These are phyloP conservation scores for Trichoderma pleuroti DNA, from an alignment of 2,329 filamentous ascomycete genomes.

Conservation along the genomic window DNA sequence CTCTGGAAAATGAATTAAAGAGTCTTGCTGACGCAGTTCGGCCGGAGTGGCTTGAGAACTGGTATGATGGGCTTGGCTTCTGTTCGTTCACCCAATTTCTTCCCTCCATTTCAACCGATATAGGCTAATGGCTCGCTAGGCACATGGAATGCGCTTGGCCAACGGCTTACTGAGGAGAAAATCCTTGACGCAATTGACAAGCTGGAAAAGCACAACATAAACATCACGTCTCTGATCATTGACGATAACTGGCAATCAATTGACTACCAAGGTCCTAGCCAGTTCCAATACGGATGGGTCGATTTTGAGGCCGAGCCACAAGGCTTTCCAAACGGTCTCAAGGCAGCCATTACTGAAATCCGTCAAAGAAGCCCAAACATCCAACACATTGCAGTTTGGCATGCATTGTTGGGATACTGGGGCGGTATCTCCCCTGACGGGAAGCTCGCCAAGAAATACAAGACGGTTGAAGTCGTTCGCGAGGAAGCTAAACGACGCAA, in stretches of 20 bases:
- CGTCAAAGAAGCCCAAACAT: conserved; percentile 67
- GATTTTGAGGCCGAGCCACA: conserved; percentile 80
- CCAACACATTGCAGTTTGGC: conserved; percentile 88
- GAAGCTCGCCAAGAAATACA: conserved; percentile 72
- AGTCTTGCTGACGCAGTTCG: conserved; percentile 48
- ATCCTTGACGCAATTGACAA: conserved; percentile 71
- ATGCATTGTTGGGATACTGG: conserved; percentile 88
- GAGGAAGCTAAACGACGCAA: conserved; percentile 45
- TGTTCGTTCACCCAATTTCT: conserved; percentile 52
- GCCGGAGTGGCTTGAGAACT: conserved; percentile 72
- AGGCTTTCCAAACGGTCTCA: conserved; percentile 77
- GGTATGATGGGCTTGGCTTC: conserved; percentile 90
- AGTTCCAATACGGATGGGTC: conserved; percentile 65
- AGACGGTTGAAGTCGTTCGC: conserved; percentile 60
- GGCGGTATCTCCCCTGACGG: conserved; percentile 77
- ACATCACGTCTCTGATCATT: conserved; percentile 82
- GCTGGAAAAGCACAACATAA: conserved; percentile 68
- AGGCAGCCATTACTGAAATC: conserved; percentile 65
- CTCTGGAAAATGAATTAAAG: conserved; percentile 46
- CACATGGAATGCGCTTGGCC: conserved; percentile 93
- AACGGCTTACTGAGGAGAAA: conserved; percentile 75
- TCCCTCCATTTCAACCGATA: neutral
- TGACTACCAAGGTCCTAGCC: conserved; percentile 46
- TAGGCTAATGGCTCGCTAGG: conserved; percentile 37
- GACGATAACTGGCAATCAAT: conserved; percentile 96